phyloP scores from a whole-genome alignment of 192 early-diverging fungal species.

The Coemansia sp. region DNA sequence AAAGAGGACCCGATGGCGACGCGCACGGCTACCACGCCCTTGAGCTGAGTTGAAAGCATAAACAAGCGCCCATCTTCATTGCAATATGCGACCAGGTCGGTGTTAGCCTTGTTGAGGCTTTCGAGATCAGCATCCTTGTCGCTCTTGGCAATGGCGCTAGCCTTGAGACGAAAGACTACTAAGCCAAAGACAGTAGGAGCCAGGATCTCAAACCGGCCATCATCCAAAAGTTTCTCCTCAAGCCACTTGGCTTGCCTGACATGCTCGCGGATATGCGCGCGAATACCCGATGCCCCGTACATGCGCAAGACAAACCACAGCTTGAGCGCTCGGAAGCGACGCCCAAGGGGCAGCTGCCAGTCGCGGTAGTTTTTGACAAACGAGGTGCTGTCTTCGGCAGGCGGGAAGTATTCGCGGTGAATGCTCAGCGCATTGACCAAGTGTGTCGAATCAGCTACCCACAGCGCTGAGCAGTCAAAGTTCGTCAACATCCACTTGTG shows the following conservation, averaged over 20 bases:
- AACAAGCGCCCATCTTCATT: constrained; percentile 49
- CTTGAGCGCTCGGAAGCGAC: constrained; percentile 66
- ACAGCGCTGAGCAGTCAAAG: constrained; percentile 67
- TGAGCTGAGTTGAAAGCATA: constrained; percentile 38
- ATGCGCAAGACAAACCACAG: constrained; percentile 66
- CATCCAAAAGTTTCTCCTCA: constrained; percentile 31
- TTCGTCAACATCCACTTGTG: constrained; percentile 70
- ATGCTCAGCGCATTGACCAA: constrained; percentile 59
- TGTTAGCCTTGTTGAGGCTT: constrained; percentile 36
- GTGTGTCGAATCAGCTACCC: constrained; percentile 55
- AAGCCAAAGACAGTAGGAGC: constrained; percentile 49
- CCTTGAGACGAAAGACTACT: constrained; percentile 54
- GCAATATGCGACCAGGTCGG: constrained; percentile 25
- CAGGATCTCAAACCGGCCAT: constrained; percentile 56
- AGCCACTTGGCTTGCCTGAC: constrained; percentile 48
- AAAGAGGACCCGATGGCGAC: constrained; percentile 37
- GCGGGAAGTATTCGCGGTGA: constrained; percentile 58
- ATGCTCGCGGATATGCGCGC: constrained; percentile 52
- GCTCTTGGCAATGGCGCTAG: constrained; percentile 13
- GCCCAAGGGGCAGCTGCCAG: constrained; percentile 63
- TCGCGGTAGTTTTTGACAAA: constrained; percentile 59
- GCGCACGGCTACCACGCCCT: constrained; percentile 37
- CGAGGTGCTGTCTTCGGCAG: constrained; percentile 29
- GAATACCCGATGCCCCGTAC: constrained; percentile 60
- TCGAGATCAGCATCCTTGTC: background rate